Base-by-base conservation (phyloP, 2,329 filamentous ascomycete genomes). In the Fusarium floridanum region DNA sequence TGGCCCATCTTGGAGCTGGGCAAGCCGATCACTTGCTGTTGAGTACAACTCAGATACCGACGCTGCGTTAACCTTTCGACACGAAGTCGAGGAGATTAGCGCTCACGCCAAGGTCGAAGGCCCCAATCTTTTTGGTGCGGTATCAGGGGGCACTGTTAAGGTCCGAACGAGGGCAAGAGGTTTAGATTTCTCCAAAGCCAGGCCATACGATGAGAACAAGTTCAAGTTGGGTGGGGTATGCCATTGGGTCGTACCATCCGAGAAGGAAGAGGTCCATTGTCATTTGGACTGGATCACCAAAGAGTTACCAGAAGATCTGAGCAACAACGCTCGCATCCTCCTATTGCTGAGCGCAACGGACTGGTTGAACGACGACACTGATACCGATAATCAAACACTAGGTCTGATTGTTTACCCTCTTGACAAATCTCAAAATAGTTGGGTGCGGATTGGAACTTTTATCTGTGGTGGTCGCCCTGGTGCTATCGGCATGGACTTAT, bases 1-100 rank as follows among this genome's bases (percentile, higher is more conserved):
- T 55, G 50, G 50, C 20, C 50, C 50, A 32, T 55, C 50, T 55
- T 55, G 50, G 50, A 55, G 50, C 17, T 55, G 50, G 50, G 50
- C 50, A 32, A 55, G 27, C 17, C 50, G 50, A 14, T 55, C 50
- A 2, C 50, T 55, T 14, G 50, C 50, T 6, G 17, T 55, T n/a
- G 50, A 55, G 27, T 55, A 55, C 17, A 55, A 32, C 27, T 55
- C 50, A 4, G 50, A 55, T 11, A 32, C 50, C 7, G 50, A 55
- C 20, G 50, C 27, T 20, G 50, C 27, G 2, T 55, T 17, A 5
- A 32, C 17, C 0, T 32, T 55, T 9, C 27, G 27, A 32, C 17
- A 55, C 50, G 50, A 55, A n/a, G 11, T 55, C 8, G 50, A 55
- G 17, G 17, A 55, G 6, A 32, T 55, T 17, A 55, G 27, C 27